Evolutionary conservation across 2,329 filamentous ascomycete genomes (phyloP).

Genomic region (Aspergillus chevalieri): DNA sequence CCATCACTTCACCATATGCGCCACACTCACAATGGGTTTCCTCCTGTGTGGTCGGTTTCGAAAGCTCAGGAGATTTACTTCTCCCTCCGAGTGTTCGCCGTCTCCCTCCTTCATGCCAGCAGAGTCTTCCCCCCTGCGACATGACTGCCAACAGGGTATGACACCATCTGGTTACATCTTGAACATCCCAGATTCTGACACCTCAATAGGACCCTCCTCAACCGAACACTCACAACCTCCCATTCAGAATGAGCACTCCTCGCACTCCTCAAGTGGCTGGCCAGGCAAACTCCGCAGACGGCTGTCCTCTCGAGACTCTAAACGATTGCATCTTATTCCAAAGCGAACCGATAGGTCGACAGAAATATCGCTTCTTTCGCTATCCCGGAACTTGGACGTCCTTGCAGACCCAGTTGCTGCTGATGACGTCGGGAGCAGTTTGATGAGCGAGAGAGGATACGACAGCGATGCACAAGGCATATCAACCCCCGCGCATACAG

Average conservation of each 20-base stretch:
- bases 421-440: constrained; percentile 24
- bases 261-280: constrained; percentile 16
- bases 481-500: constrained; percentile 25
- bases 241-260: constrained; percentile 2
- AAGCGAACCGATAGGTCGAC: constrained; percentile 9
- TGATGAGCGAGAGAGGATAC: constrained; percentile 35
- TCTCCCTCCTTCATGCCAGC: constrained; percentile 9
- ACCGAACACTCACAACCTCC: constrained; percentile 3
- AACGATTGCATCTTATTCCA: constrained; percentile 9
- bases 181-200: constrained; percentile 1
- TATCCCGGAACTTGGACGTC: constrained; percentile 12
- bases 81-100: constrained; percentile 9
- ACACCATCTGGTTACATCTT: background rate
- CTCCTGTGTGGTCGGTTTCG: constrained; percentile 21
- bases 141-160: constrained; percentile 8
- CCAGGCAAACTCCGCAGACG: constrained; percentile 26
- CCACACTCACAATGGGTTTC: constrained; percentile 14
- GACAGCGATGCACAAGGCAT: constrained; percentile 39
- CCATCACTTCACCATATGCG: background rate
- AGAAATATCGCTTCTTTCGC: constrained; percentile 13
- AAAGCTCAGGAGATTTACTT: constrained; percentile 10
- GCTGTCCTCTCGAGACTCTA: constrained; percentile 30
- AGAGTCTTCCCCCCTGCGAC: background rate
- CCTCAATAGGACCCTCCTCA: constrained; percentile 5
- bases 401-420: constrained; percentile 6